A percentile compares a stretch with the other conserved stretches of the same genome.
These are phyloP conservation scores for Melampsora americana DNA, from an alignment of 1,284 basidiomycete genomes.

Conservation along the genomic window DNA sequence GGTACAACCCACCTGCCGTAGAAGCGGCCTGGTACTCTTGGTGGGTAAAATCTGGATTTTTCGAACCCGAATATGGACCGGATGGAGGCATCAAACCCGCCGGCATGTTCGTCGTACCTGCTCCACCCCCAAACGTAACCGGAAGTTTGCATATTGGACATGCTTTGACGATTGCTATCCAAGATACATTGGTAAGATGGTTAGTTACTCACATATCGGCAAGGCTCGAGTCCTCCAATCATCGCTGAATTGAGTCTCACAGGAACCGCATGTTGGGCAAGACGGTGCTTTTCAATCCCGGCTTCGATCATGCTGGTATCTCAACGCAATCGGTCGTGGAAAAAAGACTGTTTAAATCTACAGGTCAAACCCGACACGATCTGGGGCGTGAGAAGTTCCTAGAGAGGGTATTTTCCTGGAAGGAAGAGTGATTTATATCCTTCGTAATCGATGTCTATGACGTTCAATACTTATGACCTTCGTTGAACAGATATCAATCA, in stretches of 20 bases:
- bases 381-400: conserved; percentile 90
- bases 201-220: conserved; percentile 54
- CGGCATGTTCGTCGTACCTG: conserved; percentile 75
- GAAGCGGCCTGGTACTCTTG: conserved; percentile 98
- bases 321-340: conserved; percentile 98
- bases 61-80: conserved; percentile 69
- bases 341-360: conserved; percentile 78
- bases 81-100: conserved; percentile 59
- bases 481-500: conserved; percentile 68
- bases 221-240: neutral
- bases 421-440: conserved; percentile 70
- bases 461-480: neutral
- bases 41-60: conserved; percentile 90
- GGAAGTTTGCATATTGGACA: conserved; percentile 96
- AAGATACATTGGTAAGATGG: conserved; percentile 86
- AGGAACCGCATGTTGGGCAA: conserved; percentile 96
- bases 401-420: conserved; percentile 92
- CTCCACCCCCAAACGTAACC: conserved; percentile 97
- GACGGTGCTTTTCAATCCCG: conserved; percentile 84
- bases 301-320: conserved; percentile 98
- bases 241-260: conserved; percentile 6
- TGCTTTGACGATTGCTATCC: conserved; percentile 85
- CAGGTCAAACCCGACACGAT: conserved; percentile 83
- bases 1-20: conserved; percentile 92
- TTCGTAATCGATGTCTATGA: neutral